Evolutionary conservation across 768 basidiomycete species (phyloP), one percentile per base, ranked within the genome.

Genomic region (Rhizopogon vesiculosus): DNA sequence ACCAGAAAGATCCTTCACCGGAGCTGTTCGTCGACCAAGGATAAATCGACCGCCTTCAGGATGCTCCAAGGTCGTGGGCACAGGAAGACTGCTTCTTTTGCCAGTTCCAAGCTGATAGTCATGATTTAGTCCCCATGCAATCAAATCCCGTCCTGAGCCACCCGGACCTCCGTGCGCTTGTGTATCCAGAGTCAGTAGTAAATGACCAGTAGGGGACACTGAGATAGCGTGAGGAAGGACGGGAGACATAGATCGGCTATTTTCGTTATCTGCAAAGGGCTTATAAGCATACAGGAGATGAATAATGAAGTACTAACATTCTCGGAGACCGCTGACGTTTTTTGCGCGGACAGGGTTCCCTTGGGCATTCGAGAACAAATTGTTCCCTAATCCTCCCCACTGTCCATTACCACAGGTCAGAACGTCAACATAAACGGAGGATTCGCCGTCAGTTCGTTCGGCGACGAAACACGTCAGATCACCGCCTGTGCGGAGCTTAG

Each of bases 351-450:
- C 74, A 3, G 91, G 93, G 38, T 74, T 75, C 43, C 84, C 79
- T 63, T 89, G 89, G 0, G 84, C 84, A 55, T 80, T 91, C 62
- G 81, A 89, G 72, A 80, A 64, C 10, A 71, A 56, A 54, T 79
- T 80, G 48, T 81, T 88, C 3, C 89, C 90, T 10, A 92, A 75
- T 15, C 87, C 87, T 15, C 93, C 91, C 69, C 80, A 88, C 64
- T 91, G 85, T 1, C 93, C 93, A 64, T 91, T 90, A 2, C 93
- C 92, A 62, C 86, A 87, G 56, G 88, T 82, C 29, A 94, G 78
- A 2, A 93, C 60, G 58, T 86, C 82, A 13, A 85, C 64, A 45
- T 71, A 72, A 28, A 64, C 68, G 41, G 69, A 69, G 5, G 73
- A 59, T 38, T 66, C 66, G 18, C 64, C 66, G 19, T 69, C 69